Conservation (phyloP, 371 early-diverging fungal species). For the Dinochytrium kinnereticum region DNA sequence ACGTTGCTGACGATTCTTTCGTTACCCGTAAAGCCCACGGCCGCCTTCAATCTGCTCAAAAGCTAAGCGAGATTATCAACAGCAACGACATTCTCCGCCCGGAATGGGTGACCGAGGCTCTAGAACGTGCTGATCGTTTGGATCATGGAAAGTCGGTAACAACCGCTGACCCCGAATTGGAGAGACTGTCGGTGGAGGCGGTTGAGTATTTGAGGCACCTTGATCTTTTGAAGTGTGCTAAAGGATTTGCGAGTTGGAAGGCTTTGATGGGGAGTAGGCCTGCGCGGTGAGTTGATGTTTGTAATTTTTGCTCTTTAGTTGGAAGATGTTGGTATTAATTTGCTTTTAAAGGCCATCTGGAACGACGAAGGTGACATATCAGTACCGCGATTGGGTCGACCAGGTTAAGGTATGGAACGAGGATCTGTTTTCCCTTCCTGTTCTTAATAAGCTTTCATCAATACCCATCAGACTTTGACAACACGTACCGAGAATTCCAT, state of each 20-base stretch:
- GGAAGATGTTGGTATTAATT: not conserved
- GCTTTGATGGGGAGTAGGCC: constrained; percentile 14
- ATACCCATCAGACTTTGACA: constrained; percentile 13
- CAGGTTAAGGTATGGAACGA: constrained; percentile 30
- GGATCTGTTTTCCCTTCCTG: not conserved
- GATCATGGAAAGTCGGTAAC: too few relatives aligned
- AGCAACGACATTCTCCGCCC: too few relatives aligned
- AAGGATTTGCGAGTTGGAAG: constrained; percentile 14
- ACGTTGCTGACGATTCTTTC: not conserved
- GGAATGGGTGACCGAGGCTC: too few relatives aligned
- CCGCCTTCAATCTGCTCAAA: constrained; percentile 27
- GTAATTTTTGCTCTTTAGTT: too few relatives aligned
- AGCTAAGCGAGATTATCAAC: too few relatives aligned
- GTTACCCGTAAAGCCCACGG: constrained; percentile 31
- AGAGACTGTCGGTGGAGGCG: constrained; percentile 7
- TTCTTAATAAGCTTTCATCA: not conserved
- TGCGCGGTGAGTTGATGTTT: not conserved
- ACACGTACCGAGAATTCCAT: constrained; percentile 2
- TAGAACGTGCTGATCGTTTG: too few relatives aligned
- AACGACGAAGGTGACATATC: constrained; percentile 17
- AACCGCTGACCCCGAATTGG: too few relatives aligned
- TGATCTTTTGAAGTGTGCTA: constrained; percentile 17
- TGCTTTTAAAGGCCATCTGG: constrained; percentile 5
- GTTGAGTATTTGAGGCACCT: constrained; percentile 18
- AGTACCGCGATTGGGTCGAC: constrained; percentile 33